Base-by-base conservation (phyloP, 2,329 filamentous ascomycete species). In the Colletotrichum paranaense region DNA sequence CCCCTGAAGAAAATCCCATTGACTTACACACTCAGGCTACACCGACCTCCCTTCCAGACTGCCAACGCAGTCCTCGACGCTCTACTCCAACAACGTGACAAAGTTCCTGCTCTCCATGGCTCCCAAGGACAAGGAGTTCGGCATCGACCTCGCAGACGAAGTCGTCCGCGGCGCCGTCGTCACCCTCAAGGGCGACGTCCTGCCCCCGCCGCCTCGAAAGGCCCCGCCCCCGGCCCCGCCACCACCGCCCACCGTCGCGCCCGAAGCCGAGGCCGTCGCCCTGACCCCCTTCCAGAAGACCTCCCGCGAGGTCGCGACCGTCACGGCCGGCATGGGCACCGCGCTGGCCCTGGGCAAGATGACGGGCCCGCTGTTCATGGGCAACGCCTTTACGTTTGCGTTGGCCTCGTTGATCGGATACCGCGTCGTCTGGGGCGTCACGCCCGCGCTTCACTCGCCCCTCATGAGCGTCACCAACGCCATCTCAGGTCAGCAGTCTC, bases 401-500 rank as follows among this genome's bases (percentile, higher is more conserved):
- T 86, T 98, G 58, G 94, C 95, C 60, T 94, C 94, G 77, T 85
- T 98, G 32, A 95, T 97, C 75, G 95, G 95, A 8, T 97, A 98
- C 79, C 90, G 95, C 62, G 94, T 94, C 6, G 94, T 97, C 28
- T 97, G 95, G 95, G 94, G 94, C 66, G 95, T 97, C 14, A 86
- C 87, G 0, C 95, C 95, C 8, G 94, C 95, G 46, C 87, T 98
- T 5, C 95, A 97, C 81, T 96, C 94, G 2, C 95, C 95, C 1
- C 85, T 98, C 5, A 97, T 98, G 95, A 95, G 93, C 77, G 95
- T 97, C 46, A 97, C 95, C 8, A 97, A 98, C 80, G 95, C 95
- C 32, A 97, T 97, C 77, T 97, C 94, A 38, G 94, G 93, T 82
- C 72, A 19, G 30, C 30, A 32, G 30, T 32, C 30, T 26, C 26